Percentiles rank a stretch among this genome's conserved stretches.
These are phyloP conservation scores for Magnolia sinica DNA, from an alignment of 164 flowering plant genomes.

Conservation along the genomic window DNA sequence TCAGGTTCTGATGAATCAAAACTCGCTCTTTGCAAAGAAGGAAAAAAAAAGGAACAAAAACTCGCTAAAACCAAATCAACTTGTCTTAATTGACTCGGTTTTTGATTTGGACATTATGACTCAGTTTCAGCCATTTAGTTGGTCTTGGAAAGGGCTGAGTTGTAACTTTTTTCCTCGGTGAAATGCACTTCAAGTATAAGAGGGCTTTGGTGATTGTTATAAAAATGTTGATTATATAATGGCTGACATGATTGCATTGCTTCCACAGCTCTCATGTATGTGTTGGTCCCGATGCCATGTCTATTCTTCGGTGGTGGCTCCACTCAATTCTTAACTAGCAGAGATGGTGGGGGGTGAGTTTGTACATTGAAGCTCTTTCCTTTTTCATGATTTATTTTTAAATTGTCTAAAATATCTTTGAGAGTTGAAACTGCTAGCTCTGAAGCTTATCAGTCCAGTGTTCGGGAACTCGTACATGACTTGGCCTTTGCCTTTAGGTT, in stretches of 20 bases:
- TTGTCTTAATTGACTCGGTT: neutral
- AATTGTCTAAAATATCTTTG: neutral
- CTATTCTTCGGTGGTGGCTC: constrained; percentile 93
- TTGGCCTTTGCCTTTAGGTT: neutral
- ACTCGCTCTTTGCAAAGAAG: neutral
- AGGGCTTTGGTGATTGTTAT: neutral
- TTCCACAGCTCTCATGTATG: constrained; percentile 83
- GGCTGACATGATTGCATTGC: constrained; percentile 3
- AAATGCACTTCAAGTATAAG: neutral
- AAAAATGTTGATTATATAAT: neutral
- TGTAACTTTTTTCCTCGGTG: neutral
- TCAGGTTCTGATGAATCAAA: constrained; percentile 41
- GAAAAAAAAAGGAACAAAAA: neutral
- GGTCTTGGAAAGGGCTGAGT: neutral
- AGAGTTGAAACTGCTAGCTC: neutral
- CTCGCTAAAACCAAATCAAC: neutral
- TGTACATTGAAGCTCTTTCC: neutral
- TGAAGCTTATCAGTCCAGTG: neutral
- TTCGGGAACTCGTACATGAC: neutral
- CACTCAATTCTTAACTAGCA: constrained; percentile 77
- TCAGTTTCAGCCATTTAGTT: too few species aligned
- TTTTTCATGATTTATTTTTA: neutral
- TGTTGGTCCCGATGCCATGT: constrained; percentile 97
- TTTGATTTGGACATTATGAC: too few species aligned
- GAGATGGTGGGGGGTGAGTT: constrained; percentile 95